Base-by-base conservation (phyloP, 164 flowering plant species). In the Macadamia integrifolia region DNA sequence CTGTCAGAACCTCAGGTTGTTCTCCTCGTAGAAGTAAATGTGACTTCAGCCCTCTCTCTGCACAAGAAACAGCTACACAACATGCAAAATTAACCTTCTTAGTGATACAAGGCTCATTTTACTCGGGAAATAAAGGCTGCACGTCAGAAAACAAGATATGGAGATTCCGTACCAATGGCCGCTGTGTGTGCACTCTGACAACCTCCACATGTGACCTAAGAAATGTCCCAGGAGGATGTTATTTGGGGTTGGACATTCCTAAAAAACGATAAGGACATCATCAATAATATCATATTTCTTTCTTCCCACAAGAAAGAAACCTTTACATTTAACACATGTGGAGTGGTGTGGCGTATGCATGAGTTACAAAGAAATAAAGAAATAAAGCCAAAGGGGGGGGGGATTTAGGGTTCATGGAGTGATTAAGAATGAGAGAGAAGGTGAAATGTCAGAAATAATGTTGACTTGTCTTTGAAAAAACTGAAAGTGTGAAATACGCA, bases 141-240 rank as follows among this genome's bases (percentile, higher is more conserved):
- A 32, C 23, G 23, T 23, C 23, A 23, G 23, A 40, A 61, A 31
- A 65, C 66, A 66, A 60, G 15, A n/a, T 65, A 30, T 23, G 68
- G 65, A 60, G 63, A 60, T 59, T 58, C 72, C 91, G 69, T 85
- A 94, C 99, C 97, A 74, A 91, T 86, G 72, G 97, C 96, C 65
- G 97, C 91, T 65, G 97, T 77, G 75, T 94, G 97, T 53, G 99
- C 99, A 88, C 99, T 94, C 86, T 94, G 99, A 81, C 93, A 90
- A 61, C 97, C 99, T 78, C 99, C 99, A 77, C 99, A 92, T 48
- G 97, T 89, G 66, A 94, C 99, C 97, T 92, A 82, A 55, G 83
- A 79, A 76, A 74, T 60, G 53, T 72, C 60, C 68, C 50, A 72
- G 55, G 29, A 69, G 68, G 62, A 64, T 69, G 71, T 81, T 64